Evolutionary conservation across 1,139 yeast genomes (phyloP).

Genomic region (Casaregolazyma lundiana): DNA sequence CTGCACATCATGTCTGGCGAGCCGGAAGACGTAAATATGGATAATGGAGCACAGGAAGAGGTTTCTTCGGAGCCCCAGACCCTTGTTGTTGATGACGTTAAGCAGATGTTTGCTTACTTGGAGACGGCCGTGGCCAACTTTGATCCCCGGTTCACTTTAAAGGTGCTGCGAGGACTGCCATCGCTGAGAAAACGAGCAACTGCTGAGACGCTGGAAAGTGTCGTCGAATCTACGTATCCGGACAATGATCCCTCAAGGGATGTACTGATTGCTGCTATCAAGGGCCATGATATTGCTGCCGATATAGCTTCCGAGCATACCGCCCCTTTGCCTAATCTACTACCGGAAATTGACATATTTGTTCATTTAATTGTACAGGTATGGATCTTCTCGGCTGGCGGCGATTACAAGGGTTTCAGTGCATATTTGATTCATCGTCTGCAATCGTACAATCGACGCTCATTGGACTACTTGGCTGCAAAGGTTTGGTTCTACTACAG

Average conservation of each 20-base stretch:
- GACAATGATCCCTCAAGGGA: constrained; percentile 40
- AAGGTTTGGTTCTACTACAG: constrained; percentile 91
- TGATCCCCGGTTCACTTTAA: constrained; percentile 84
- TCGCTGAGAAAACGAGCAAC: constrained; percentile 63
- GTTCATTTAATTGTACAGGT: constrained; percentile 75
- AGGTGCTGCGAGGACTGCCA: constrained; percentile 79
- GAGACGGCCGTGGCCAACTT: constrained; percentile 69
- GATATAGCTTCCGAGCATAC: constrained; percentile 6
- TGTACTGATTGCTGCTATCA: constrained; percentile 40
- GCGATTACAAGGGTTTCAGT: constrained; percentile 26
- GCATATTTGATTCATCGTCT: constrained; percentile 53
- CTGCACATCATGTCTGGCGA: constrained; percentile 8
- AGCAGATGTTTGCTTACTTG: constrained; percentile 50
- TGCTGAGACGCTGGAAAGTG: constrained; percentile 47
- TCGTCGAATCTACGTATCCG: constrained; percentile 55
- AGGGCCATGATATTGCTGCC: constrained; percentile 5
- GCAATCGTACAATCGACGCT: constrained; percentile 67
- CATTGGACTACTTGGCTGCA: constrained; percentile 81
- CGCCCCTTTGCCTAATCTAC: constrained; percentile 26
- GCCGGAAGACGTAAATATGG: constrained; percentile 12
- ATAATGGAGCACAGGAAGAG: constrained; percentile 6
- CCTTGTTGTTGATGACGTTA: constrained; percentile 36
- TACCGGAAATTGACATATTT: constrained; percentile 80
- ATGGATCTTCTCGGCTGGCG: constrained; percentile 52
- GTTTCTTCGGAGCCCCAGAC: constrained; percentile 13